phyloP scores from a whole-genome alignment of 179 eudicot species.

The Spergularia azorica region DNA sequence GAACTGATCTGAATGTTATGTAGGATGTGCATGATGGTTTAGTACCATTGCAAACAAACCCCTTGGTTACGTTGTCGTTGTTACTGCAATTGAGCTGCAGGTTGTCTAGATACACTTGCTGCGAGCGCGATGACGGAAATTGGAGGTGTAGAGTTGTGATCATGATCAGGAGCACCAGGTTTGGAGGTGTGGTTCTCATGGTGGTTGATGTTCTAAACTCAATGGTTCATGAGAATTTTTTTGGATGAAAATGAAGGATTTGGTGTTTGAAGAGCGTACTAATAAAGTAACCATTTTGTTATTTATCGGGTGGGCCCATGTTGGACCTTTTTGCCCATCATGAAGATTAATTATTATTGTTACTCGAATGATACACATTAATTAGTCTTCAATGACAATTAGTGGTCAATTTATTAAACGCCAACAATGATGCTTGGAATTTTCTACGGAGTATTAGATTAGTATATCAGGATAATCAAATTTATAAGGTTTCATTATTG shows the following conservation, averaged over 20 bases:
- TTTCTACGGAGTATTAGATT: too few species aligned
- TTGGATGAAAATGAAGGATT: not conserved
- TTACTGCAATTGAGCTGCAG: conserved; percentile 47
- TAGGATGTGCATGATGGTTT: conserved; percentile 50
- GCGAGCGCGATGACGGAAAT: conserved; percentile 26
- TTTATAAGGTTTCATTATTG: too few species aligned
- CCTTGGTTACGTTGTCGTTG: conserved; percentile 38
- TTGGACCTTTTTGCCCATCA: not conserved
- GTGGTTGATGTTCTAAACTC: conserved; percentile 7
- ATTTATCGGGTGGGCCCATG: not conserved
- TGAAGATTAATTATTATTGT: not conserved
- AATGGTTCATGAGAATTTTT: not conserved
- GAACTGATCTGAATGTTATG: conserved; percentile 67
- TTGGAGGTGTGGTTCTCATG: conserved; percentile 1
- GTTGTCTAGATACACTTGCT: conserved; percentile 64
- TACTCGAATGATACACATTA: not conserved
- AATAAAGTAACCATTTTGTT: not conserved
- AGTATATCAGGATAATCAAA: too few species aligned
- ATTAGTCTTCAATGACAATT: too few species aligned
- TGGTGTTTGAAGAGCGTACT: not conserved
- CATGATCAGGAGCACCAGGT: not conserved
- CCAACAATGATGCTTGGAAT: too few species aligned
- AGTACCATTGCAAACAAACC: conserved; percentile 50
- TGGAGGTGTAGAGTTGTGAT: conserved; percentile 24
- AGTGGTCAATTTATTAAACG: too few species aligned